Evolutionary conservation across 2,329 filamentous ascomycete species (phyloP).

Genomic region (Hypoxylon sp.): DNA sequence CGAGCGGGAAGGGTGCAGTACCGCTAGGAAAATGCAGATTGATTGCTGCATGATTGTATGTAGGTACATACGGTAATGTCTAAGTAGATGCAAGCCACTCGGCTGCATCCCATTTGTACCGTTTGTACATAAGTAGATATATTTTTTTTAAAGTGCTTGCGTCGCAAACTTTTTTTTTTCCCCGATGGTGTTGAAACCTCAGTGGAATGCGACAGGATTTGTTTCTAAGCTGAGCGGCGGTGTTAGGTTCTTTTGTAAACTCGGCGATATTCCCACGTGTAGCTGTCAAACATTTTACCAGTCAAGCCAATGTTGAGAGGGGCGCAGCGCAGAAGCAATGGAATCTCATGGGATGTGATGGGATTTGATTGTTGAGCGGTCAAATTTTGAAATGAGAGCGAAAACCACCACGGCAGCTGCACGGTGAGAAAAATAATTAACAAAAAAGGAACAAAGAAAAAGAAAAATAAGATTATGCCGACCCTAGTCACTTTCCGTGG

Average conservation of each 20-base stretch:
- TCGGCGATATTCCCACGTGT: conserved; percentile 32
- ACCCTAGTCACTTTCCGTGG: conserved; percentile 18
- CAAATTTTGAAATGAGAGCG: conserved; percentile 28
- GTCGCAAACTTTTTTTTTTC: conserved; percentile 11
- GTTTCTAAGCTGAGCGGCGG: conserved; percentile 26
- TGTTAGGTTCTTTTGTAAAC: conserved; percentile 29
- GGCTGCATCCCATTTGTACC: conserved; percentile 29
- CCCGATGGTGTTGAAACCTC: conserved; percentile 22
- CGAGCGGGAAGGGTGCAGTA: conserved; percentile 43
- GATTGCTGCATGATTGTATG: conserved; percentile 22
- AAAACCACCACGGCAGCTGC: conserved; percentile 8
- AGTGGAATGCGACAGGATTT: conserved; percentile 35
- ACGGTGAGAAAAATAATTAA: conserved; percentile 4
- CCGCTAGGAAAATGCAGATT: conserved; percentile 32
- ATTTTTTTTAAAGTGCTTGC: conserved; percentile 10
- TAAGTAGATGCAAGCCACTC: conserved; percentile 39
- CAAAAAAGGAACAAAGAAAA: conserved; percentile 11
- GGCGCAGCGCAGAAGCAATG: conserved; percentile 34
- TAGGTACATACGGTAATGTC: conserved; percentile 25
- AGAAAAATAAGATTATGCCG: conserved; percentile 26
- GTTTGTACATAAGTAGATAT: conserved; percentile 22
- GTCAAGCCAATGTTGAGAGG: conserved; percentile 25
- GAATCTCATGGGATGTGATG: conserved; percentile 32
- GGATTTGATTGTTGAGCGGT: conserved; percentile 20
- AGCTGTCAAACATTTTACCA: conserved; percentile 16